A percentile compares a stretch with the other conserved stretches of the same genome.
phyloP scores from a whole-genome alignment of 495 filamentous ascomycete genomes.

The Podospora pseudocomata region DNA sequence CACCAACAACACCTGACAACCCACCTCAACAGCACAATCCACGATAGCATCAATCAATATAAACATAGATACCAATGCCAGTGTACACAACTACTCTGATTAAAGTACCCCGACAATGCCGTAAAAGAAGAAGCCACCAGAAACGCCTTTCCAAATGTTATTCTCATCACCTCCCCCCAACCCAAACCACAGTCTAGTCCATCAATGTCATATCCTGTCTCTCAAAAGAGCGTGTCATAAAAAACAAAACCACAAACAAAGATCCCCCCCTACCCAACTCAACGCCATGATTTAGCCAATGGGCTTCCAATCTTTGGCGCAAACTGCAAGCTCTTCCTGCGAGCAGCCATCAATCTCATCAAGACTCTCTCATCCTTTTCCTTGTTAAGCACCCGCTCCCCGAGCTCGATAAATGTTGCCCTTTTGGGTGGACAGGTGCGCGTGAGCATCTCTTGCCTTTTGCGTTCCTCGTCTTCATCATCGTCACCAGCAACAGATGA shows the following conservation, averaged over 20 bases:
- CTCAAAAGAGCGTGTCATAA: background rate
- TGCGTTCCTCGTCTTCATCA: constrained; percentile 17
- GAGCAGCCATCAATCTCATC: constrained; percentile 65
- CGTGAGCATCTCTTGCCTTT: constrained; percentile 55
- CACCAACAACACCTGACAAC: background rate
- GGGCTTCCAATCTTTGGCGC: constrained; percentile 77
- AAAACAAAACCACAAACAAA: background rate
- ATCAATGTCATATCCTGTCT: background rate
- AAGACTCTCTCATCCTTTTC: constrained; percentile 52
- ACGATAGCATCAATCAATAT: too few relatives aligned
- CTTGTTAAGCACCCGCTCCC: constrained; percentile 32
- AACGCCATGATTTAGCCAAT: constrained; percentile 52
- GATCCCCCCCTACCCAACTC: background rate
- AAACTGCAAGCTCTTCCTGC: constrained; percentile 79
- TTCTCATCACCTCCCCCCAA: background rate
- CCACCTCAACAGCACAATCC: background rate
- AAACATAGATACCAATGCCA: too few relatives aligned
- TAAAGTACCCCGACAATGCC: too few relatives aligned
- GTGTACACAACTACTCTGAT: too few relatives aligned
- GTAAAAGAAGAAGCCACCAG: too few relatives aligned
- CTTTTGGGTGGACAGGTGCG: constrained; percentile 72
- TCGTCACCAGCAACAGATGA: background rate
- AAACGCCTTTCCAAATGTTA: too few relatives aligned
- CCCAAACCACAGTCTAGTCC: background rate
- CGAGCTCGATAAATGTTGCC: constrained; percentile 36